phyloP scores from a whole-genome alignment of 768 basidiomycete genomes.

The Boletus subcaerulescens region DNA sequence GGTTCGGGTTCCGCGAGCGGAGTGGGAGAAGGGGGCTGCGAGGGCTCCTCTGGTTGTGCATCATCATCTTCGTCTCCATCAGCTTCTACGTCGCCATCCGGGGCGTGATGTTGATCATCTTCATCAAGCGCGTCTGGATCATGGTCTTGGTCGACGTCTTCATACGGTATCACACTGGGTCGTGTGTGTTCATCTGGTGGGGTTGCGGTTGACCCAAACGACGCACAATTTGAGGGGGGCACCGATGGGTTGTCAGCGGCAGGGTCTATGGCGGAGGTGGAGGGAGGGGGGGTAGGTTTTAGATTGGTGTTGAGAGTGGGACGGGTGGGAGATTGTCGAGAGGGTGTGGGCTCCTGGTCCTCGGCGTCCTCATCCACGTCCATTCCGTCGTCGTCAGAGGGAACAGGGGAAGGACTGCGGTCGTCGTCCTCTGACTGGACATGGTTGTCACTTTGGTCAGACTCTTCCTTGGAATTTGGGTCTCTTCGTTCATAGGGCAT shows the following conservation, averaged over 20 bases:
- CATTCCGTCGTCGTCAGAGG: constrained; percentile 24
- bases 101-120: constrained; percentile 19
- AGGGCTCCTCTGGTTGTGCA: constrained; percentile 24
- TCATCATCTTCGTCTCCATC: constrained; percentile 37
- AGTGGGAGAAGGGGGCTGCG: constrained; percentile 25
- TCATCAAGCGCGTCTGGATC: constrained; percentile 22
- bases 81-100: constrained; percentile 15
- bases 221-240: constrained; percentile 19
- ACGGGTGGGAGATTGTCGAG: constrained; percentile 22
- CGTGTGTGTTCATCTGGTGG: constrained; percentile 15
- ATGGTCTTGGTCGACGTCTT: constrained; percentile 26
- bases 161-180: constrained; percentile 23
- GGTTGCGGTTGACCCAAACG: constrained; percentile 19
- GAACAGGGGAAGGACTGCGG: neutral
- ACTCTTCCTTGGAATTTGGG: constrained; percentile 20
- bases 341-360: constrained; percentile 23
- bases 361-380: constrained; percentile 32
- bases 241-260: constrained; percentile 18
- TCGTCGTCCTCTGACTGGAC: constrained; percentile 9
- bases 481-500: constrained; percentile 22
- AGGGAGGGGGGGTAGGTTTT: constrained; percentile 5
- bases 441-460: constrained; percentile 3
- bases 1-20: constrained; percentile 25
- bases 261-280: constrained; percentile 18
- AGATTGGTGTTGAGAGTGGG: constrained; percentile 16